These are phyloP conservation scores for Solanum lycopersicoides DNA, from an alignment of 257 asterid species.

Conservation along the genomic window DNA sequence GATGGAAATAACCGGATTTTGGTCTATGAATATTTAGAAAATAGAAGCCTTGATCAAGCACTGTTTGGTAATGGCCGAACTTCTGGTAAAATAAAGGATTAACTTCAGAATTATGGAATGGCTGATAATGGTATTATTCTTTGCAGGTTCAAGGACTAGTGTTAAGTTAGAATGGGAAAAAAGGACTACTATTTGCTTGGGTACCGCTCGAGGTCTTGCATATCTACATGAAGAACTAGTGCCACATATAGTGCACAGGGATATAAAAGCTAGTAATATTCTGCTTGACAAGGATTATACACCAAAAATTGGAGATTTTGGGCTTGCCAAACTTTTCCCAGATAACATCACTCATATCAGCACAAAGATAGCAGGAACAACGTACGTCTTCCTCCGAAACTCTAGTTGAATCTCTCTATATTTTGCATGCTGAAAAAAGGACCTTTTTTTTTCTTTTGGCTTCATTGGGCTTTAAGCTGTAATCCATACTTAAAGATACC, in stretches of 20 bases:
- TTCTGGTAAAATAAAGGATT: background rate
- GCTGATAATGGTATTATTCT: slow-evolving; percentile 7
- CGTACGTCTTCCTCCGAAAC: slow-evolving; percentile 37
- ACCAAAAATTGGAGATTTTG: slow-evolving; percentile 95
- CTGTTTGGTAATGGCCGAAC: slow-evolving; percentile 43
- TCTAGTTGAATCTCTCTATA: background rate
- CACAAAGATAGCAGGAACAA: slow-evolving; percentile 88
- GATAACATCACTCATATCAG: slow-evolving; percentile 87
- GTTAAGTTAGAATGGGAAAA: slow-evolving; percentile 51
- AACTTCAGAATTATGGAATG: background rate
- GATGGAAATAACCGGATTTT: slow-evolving; percentile 53
- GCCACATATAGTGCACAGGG: slow-evolving; percentile 85
- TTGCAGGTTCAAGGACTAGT: slow-evolving; percentile 41
- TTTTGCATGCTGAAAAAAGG: background rate
- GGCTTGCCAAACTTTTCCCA: slow-evolving; percentile 91
- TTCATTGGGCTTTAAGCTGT: background rate
- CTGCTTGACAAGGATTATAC: slow-evolving; percentile 57
- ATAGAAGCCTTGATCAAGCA: slow-evolving; percentile 69
- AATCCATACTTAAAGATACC: background rate
- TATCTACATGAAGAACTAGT: slow-evolving; percentile 79
- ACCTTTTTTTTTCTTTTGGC: background rate
- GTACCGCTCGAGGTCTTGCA: slow-evolving; percentile 74
- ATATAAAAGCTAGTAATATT: slow-evolving; percentile 88
- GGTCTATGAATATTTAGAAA: slow-evolving; percentile 74
- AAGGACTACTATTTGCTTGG: slow-evolving; percentile 71